Base-by-base conservation (phyloP, 768 basidiomycete genomes). In the Tulasnella sp. region DNA sequence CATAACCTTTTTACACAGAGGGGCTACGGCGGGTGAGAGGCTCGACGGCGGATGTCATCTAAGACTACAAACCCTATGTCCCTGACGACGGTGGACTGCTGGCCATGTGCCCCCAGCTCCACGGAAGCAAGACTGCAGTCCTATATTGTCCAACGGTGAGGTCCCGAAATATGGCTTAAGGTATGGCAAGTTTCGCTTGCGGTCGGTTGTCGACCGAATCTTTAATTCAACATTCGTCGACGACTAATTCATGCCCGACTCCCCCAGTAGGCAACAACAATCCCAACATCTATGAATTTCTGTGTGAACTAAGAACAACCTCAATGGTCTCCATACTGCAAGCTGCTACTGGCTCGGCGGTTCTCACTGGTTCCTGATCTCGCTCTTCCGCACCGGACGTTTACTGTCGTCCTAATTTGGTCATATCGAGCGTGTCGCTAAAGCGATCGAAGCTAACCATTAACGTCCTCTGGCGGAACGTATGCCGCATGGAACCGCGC, bases 31-130 rank as follows among this genome's bases (percentile, higher is more conserved):
- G 54, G 54, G 54, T 54, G 54, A 54, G n/a, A 54, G 54, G 54
- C 9, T 54, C 54, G n/a, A 54, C 54, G 54, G 54, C 54, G 54
- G 54, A 54, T 54, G 24, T 24, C 54, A 54, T 54, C 54, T 11
- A 54, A 54, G 54, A 54, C 54, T 54, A 54, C 54, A 54, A 54
- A 54, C 54, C 54, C 54, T 54, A 54, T 54, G 54, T 54, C 54
- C 54, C 54, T 54, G 54, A 54, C 54, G 54, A 54, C 54, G 24
- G 24, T 54, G 54, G 11, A 54, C 54, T n/a, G 11, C 24, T n/a
- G 54, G 54, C 22, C 54, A 54, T 54, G 54, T 22, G 54, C 22
- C n/a, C n/a, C n/a, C n/a, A 24, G 54, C 54, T 54, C 54, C 54
- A 54, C 54, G n/a, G 54, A 54, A 54, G 54, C 54, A n/a, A n/a